Evolutionary conservation across 495 filamentous ascomycete genomes (phyloP).

Genomic region (Annulohypoxylon nitens): DNA sequence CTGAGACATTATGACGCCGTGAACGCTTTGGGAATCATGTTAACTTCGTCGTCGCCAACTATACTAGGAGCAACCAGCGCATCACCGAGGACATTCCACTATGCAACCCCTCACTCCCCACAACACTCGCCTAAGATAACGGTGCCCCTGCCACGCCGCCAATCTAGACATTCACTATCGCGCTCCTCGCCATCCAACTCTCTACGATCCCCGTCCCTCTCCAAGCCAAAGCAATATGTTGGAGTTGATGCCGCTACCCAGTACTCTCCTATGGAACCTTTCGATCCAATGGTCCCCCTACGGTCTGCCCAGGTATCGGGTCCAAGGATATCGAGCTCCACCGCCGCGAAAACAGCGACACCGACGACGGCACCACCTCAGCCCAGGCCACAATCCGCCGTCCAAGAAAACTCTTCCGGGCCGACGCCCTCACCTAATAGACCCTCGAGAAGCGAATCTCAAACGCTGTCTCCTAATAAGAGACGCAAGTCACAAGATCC

Average conservation of each 20-base stretch:
- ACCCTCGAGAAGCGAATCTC: conserved; percentile 48
- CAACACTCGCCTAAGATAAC: conserved; percentile 61
- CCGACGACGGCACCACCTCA: conserved; percentile 46
- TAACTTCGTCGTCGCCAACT: conserved; percentile 61
- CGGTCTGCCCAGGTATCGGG: conserved; percentile 49
- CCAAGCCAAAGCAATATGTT: conserved; percentile 61
- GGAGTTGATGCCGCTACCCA: conserved; percentile 68
- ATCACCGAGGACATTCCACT: conserved; percentile 62
- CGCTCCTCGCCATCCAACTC: conserved; percentile 53
- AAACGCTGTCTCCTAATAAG: conserved; percentile 58
- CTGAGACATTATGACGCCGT: conserved; percentile 46
- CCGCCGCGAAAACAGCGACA: conserved; percentile 37
- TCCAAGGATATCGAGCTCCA: conserved; percentile 48
- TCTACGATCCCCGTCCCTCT: conserved; percentile 53
- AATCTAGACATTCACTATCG: conserved; percentile 56
- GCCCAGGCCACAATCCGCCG: conserved; percentile 53
- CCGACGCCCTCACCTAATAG: conserved; percentile 56
- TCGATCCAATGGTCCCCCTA: conserved; percentile 54
- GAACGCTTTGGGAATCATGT: conserved; percentile 59
- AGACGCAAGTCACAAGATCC: conserved; percentile 64
- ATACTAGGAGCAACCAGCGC: conserved; percentile 57
- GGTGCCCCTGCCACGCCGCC: conserved; percentile 59
- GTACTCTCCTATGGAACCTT: conserved; percentile 67
- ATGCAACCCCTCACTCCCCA: conserved; percentile 60
- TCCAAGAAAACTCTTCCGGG: conserved; percentile 36